phyloP scores from a whole-genome alignment of 805 yeast genomes.

The Saturnispora galanensis region DNA sequence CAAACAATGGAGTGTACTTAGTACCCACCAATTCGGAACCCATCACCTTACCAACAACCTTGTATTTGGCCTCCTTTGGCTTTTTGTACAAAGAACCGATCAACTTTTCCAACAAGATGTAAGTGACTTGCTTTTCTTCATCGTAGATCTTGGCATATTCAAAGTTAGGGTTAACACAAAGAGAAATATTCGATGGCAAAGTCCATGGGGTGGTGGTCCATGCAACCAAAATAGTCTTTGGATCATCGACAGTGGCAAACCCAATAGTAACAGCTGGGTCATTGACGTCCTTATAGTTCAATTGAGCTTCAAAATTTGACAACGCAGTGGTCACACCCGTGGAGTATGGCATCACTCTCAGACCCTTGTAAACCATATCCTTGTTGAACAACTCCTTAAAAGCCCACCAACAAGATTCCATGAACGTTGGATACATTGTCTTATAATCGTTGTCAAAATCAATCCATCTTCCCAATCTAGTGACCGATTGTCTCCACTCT shows the following conservation, averaged over 20 bases:
- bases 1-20: conserved; percentile 75
- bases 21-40: conserved; percentile 76
- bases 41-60: conserved; percentile 66
- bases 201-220: conserved; percentile 99
- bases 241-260: conserved; percentile 72
- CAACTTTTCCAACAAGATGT: conserved; percentile 75
- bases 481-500: conserved; percentile 91
- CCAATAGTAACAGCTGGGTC: conserved; percentile 96
- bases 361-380: conserved; percentile 86
- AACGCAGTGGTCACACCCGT: conserved; percentile 95
- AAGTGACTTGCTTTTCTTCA: conserved; percentile 74
- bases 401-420: conserved; percentile 99
- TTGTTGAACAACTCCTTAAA: conserved; percentile 81
- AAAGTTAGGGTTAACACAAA: conserved; percentile 83
- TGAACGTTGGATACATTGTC: conserved; percentile 87
- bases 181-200: conserved; percentile 83
- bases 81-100: conserved; percentile 83
- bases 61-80: conserved; percentile 82
- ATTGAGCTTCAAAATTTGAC: conserved; percentile 97
- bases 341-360: conserved; percentile 97
- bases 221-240: conserved; percentile 77
- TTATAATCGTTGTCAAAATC: conserved; percentile 98
- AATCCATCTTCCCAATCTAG: conserved; percentile 97
- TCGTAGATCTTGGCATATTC: conserved; percentile 90
- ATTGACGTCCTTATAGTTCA: conserved; percentile 91